phyloP scores from a whole-genome alignment of 371 early-diverging fungal species.

The Nosema muscidifuracis region DNA sequence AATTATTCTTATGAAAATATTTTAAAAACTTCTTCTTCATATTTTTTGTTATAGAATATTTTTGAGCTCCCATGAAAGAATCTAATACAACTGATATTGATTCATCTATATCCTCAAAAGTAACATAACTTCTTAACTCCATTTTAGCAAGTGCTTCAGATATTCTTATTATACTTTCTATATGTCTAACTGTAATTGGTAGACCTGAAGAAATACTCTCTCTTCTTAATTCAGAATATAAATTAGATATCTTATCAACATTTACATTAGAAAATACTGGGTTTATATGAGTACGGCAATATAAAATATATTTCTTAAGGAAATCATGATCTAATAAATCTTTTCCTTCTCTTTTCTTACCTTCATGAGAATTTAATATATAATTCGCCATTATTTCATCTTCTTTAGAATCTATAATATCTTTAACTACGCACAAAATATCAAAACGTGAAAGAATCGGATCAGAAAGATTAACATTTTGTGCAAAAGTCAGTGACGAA shows the following conservation, averaged over 20 bases:
- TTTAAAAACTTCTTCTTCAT: constrained; percentile 60
- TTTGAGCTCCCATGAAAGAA: constrained; percentile 88
- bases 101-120: constrained; percentile 81
- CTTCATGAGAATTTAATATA: constrained; percentile 75
- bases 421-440: constrained; percentile 92
- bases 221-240: constrained; percentile 83
- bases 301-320: constrained; percentile 89
- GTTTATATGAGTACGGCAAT: constrained; percentile 75
- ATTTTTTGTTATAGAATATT: constrained; percentile 76
- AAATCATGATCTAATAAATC: constrained; percentile 65
- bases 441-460: constrained; percentile 98
- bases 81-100: constrained; percentile 84
- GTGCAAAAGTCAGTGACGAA: constrained; percentile 79
- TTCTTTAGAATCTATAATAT: constrained; percentile 73
- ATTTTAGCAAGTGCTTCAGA: constrained; percentile 91
- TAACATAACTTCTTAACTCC: constrained; percentile 85
- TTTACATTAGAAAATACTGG: constrained; percentile 80
- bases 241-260: constrained; percentile 71
- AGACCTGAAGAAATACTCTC: constrained; percentile 78
- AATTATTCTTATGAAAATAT: constrained; percentile 52
- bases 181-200: constrained; percentile 94
- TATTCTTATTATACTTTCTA: constrained; percentile 93
- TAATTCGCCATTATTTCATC: constrained; percentile 86
- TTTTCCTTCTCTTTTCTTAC: constrained; percentile 50
- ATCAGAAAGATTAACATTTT: constrained; percentile 96